A percentile compares a stretch with the other conserved stretches of the same genome.
Conservation (phyloP, 2,329 filamentous ascomycete genomes). For the Shiraia sp. region DNA sequence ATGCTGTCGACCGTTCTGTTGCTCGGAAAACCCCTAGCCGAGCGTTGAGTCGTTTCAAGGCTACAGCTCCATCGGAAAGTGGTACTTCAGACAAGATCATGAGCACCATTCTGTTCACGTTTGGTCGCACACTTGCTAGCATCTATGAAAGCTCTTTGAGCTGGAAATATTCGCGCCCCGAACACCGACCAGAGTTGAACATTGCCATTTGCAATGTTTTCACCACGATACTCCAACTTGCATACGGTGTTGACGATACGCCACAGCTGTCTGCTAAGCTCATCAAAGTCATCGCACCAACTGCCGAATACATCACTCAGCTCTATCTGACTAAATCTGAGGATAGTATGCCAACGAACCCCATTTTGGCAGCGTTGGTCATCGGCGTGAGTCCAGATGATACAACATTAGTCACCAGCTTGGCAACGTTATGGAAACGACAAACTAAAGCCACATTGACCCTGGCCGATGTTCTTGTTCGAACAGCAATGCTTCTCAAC, state of each 20-base stretch:
- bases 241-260: slow-evolving; percentile 73
- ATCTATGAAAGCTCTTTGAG: slow-evolving; percentile 82
- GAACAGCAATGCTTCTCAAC: slow-evolving; percentile 67
- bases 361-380: slow-evolving; percentile 72
- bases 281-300: slow-evolving; percentile 68
- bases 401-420: slow-evolving; percentile 51
- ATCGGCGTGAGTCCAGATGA: slow-evolving; percentile 48
- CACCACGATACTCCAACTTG: slow-evolving; percentile 70
- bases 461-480: slow-evolving; percentile 72
- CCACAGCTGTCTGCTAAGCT: slow-evolving; percentile 54
- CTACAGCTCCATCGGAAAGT: slow-evolving; percentile 59
- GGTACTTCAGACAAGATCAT: slow-evolving; percentile 80
- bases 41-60: slow-evolving; percentile 53
- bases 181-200: slow-evolving; percentile 71
- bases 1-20: slow-evolving; percentile 71
- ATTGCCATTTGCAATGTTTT: slow-evolving; percentile 70
- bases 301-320: slow-evolving; percentile 75
- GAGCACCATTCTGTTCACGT: slow-evolving; percentile 69
- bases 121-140: slow-evolving; percentile 76
- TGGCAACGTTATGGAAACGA: slow-evolving; percentile 52
- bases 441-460: slow-evolving; percentile 67
- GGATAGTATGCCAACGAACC: slow-evolving; percentile 74
- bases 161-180: slow-evolving; percentile 76
- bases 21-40: slow-evolving; percentile 64
- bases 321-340: slow-evolving; percentile 73